These are phyloP conservation scores for Beauveria scarabaeidicola DNA, from an alignment of 2,329 filamentous ascomycete species.

Conservation along the genomic window DNA sequence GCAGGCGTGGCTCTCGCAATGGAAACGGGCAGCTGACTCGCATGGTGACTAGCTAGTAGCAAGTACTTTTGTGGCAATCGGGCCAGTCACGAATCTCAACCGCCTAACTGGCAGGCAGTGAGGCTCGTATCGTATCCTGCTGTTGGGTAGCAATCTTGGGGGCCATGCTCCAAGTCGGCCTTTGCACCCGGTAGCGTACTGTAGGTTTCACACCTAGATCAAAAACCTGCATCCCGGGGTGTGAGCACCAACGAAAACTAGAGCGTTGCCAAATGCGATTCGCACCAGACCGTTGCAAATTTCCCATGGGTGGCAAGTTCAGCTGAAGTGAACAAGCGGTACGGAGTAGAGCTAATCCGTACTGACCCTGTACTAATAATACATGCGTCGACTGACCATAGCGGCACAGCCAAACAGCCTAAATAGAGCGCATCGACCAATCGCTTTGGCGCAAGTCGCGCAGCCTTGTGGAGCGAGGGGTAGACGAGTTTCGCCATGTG, in stretches of 20 bases:
- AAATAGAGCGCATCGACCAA: not conserved
- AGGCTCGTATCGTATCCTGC: not conserved
- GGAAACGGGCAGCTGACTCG: constrained; percentile 5
- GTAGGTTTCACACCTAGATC: not conserved
- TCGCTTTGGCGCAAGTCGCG: not conserved
- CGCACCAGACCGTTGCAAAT: constrained; percentile 3
- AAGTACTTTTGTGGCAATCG: not conserved
- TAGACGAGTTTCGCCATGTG: not conserved
- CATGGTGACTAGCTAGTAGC: not conserved
- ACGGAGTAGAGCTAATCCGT: not conserved
- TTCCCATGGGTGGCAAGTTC: constrained; percentile 3
- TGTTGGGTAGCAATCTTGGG: constrained; percentile 7
- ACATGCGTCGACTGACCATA: not conserved
- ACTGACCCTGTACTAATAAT: constrained; percentile 1
- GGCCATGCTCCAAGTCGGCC: not conserved
- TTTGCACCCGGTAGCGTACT: not conserved
- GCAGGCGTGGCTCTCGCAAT: not conserved
- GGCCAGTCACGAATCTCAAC: not conserved
- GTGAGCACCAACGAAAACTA: not conserved
- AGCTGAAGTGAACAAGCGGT: constrained; percentile 10
- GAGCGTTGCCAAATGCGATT: not conserved
- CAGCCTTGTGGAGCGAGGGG: constrained; percentile 10
- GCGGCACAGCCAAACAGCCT: no score
- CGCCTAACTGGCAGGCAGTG: not conserved
- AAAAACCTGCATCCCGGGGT: not conserved